phyloP scores from a whole-genome alignment of 495 filamentous ascomycete genomes.

The Neurospora africana region DNA sequence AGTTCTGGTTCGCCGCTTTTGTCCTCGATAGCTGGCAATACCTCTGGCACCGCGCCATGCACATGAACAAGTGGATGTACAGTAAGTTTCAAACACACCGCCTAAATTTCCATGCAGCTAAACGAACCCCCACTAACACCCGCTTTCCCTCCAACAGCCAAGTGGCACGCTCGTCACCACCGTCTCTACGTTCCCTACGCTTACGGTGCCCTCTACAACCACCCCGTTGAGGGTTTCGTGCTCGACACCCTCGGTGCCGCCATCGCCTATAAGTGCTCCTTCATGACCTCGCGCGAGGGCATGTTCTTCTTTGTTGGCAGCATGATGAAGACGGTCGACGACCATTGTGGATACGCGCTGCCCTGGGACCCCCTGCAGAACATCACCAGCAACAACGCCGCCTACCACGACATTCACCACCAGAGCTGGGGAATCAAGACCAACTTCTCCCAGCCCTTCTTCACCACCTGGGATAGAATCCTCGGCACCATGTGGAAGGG shows the following conservation, averaged over 20 bases:
- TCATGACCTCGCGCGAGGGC: slow-evolving; percentile 67
- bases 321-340: slow-evolving; percentile 92
- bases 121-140: not conserved
- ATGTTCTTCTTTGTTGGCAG: slow-evolving; percentile 78
- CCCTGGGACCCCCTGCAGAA: slow-evolving; percentile 92
- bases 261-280: slow-evolving; percentile 63
- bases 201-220: slow-evolving; percentile 94
- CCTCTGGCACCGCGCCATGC: slow-evolving; percentile 89
- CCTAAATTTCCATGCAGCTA: not conserved
- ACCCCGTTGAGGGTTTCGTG: slow-evolving; percentile 84
- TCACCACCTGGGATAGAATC: slow-evolving; percentile 71
- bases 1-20: slow-evolving; percentile 60
- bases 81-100: slow-evolving; percentile 45
- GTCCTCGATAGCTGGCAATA: slow-evolving; percentile 95
- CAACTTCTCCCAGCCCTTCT: slow-evolving; percentile 68
- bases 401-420: slow-evolving; percentile 95
- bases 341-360: slow-evolving; percentile 92
- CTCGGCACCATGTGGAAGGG: slow-evolving; percentile 68
- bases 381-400: slow-evolving; percentile 84
- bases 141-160: slow-evolving; percentile 27
- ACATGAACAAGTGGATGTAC: slow-evolving; percentile 93
- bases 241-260: slow-evolving; percentile 83
- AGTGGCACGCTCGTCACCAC: slow-evolving; percentile 91
- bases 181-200: slow-evolving; percentile 95
- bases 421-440: slow-evolving; percentile 98